Evolutionary conservation across 768 basidiomycete species (phyloP).

Genomic region (Guyanaporus albipodus): DNA sequence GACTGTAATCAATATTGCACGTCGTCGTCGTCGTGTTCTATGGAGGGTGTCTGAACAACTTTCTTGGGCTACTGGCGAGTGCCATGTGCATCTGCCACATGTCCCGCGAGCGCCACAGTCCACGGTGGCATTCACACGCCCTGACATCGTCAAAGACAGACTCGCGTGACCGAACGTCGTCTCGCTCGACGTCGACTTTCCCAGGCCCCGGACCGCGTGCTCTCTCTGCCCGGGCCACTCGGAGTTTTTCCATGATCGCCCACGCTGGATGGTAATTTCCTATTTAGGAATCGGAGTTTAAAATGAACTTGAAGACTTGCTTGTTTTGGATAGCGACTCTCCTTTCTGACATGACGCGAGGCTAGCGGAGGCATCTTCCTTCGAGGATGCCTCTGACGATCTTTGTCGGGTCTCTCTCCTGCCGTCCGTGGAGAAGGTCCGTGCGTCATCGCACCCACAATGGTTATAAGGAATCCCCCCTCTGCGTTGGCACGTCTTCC

Average conservation of each 20-base stretch:
- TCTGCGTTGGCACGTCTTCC: conserved; percentile 8
- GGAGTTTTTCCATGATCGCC: conserved; percentile 11
- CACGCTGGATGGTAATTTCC: conserved; percentile 14
- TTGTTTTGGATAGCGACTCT: conserved; percentile 18
- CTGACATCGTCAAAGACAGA: too few relatives aligned
- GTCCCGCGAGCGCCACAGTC: too few relatives aligned
- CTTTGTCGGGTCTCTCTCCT: conserved; percentile 14
- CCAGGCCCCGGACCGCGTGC: too few relatives aligned
- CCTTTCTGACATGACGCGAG: conserved; percentile 14
- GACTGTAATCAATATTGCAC: too few relatives aligned
- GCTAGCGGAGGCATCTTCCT: conserved; percentile 23
- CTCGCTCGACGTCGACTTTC: too few relatives aligned
- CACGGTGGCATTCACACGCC: too few relatives aligned
- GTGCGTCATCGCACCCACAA: conserved; percentile 25
- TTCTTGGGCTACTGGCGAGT: too few relatives aligned
- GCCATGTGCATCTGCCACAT: too few relatives aligned
- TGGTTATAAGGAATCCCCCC: conserved; percentile 24
- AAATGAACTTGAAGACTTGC: conserved; percentile 29
- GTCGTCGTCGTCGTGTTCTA: too few relatives aligned
- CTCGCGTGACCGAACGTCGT: too few relatives aligned
- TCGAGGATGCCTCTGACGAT: conserved; percentile 20
- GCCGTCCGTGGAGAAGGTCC: conserved; percentile 22
- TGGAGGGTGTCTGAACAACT: too few relatives aligned
- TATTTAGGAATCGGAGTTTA: conserved; percentile 13
- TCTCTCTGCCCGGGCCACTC: background rate